A percentile compares a stretch with the other conserved stretches of the same genome.
Conservation (phyloP, 2,329 filamentous ascomycete species). For the Apiospora sp. region DNA sequence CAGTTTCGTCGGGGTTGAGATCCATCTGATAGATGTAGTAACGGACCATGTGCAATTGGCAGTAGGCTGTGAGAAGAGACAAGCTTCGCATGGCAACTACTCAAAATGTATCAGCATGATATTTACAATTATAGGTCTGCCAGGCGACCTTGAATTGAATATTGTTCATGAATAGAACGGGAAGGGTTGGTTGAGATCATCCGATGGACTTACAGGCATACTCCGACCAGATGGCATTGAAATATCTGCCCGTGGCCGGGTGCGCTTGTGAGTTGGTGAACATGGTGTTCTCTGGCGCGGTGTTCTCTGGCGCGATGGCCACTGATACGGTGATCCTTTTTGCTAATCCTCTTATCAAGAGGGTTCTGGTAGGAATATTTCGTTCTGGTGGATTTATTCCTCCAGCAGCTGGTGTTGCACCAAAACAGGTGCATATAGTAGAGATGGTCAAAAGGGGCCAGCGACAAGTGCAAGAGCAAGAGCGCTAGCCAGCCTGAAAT, state of each 20-base stretch:
- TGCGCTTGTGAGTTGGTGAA: fast-evolving
- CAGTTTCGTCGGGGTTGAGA: fast-evolving
- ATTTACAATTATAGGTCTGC: too few relatives aligned
- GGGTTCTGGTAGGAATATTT: background rate
- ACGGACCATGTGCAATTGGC: background rate
- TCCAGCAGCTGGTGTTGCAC: background rate
- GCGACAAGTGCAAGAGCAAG: background rate
- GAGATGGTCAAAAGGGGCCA: background rate
- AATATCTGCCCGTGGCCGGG: background rate
- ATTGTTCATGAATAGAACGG: background rate
- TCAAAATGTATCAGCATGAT: background rate
- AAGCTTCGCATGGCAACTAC: background rate
- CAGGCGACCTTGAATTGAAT: too few relatives aligned
- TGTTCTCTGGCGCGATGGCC: too few relatives aligned
- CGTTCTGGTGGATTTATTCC: background rate
- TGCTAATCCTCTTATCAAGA: background rate
- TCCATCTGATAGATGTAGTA: background rate
- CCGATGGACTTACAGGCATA: background rate
- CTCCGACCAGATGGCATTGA: fast-evolving
- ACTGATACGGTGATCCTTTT: too few relatives aligned
- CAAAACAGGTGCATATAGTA: too few relatives aligned
- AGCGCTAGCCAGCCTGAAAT: background rate
- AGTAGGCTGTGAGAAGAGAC: background rate
- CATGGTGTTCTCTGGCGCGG: background rate
- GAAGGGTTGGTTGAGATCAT: background rate